Percentiles rank a stretch among this genome's conserved stretches.
phyloP scores from a whole-genome alignment of 2,329 filamentous ascomycete species.

The Penicillium oxalicum region DNA sequence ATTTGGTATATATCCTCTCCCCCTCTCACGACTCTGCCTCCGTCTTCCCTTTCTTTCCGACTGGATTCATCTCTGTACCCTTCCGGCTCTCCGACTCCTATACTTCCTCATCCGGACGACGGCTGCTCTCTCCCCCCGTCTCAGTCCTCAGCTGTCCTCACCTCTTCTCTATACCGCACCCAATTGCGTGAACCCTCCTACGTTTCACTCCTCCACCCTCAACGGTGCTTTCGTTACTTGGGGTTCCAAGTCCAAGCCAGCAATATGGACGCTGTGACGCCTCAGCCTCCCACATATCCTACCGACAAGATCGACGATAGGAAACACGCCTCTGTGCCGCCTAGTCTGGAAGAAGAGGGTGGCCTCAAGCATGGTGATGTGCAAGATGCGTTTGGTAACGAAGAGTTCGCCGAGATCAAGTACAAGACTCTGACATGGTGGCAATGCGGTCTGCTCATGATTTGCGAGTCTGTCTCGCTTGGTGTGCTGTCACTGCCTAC shows the following conservation, averaged over 20 bases:
- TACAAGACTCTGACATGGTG: constrained; percentile 25
- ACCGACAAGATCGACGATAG: constrained; percentile 19
- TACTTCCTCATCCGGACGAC: too few relatives aligned
- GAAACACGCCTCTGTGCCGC: constrained; percentile 6
- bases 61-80: too few relatives aligned
- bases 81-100: too few relatives aligned
- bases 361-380: constrained; percentile 19
- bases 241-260: constrained; percentile 1
- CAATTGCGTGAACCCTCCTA: neutral
- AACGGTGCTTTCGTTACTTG: too few relatives aligned
- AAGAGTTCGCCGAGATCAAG: constrained; percentile 22
- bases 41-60: too few relatives aligned
- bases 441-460: constrained; percentile 24
- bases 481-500: constrained; percentile 20
- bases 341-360: constrained; percentile 14
- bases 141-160: too few relatives aligned
- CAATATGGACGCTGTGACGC: constrained; percentile 15
- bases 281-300: constrained; percentile 14
- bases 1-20: neutral
- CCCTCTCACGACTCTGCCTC: neutral
- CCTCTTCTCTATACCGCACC: too few relatives aligned
- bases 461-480: constrained; percentile 23
- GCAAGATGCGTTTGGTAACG: constrained; percentile 21
- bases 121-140: too few relatives aligned
- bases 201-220: neutral